Conservation (phyloP, 345 rosid species). For the Populus nigra region DNA sequence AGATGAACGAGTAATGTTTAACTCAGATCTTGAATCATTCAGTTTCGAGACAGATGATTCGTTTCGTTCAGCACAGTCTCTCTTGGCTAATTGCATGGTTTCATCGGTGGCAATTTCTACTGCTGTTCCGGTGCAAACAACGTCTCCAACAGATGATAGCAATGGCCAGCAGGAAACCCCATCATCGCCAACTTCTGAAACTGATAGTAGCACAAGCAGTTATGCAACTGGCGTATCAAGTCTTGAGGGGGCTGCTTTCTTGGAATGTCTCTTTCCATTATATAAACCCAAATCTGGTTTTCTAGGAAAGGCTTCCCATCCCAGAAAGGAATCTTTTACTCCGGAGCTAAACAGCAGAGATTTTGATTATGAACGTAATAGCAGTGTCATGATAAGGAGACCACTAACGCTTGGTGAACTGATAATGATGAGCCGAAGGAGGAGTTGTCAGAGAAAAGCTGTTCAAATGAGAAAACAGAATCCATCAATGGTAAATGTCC, state of each 20-base stretch:
- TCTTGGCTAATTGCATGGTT: slow-evolving; percentile 42
- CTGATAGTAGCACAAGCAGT: slow-evolving; percentile 64
- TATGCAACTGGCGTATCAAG: slow-evolving; percentile 60
- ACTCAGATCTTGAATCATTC: slow-evolving; percentile 37
- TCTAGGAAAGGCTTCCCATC: slow-evolving; percentile 29
- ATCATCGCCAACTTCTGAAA: slow-evolving; percentile 57
- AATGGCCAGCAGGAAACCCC: slow-evolving; percentile 29
- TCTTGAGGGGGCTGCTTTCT: slow-evolving; percentile 66
- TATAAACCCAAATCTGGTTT: slow-evolving; percentile 47
- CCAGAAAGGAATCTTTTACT: slow-evolving; percentile 23
- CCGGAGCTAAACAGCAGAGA: slow-evolving; percentile 21
- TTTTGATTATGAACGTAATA: slow-evolving; percentile 18
- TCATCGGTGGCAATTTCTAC: slow-evolving; percentile 31
- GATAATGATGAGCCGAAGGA: slow-evolving; percentile 78
- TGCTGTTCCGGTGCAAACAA: slow-evolving; percentile 38
- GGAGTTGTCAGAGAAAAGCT: slow-evolving; percentile 66
- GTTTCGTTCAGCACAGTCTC: slow-evolving; percentile 55
- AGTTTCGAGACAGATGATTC: slow-evolving; percentile 48
- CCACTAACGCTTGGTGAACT: slow-evolving; percentile 75
- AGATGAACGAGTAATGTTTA: slow-evolving; percentile 5
- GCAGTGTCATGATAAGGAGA: slow-evolving; percentile 34
- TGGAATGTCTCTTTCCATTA: slow-evolving; percentile 83
- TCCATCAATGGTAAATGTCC: slow-evolving; percentile 51
- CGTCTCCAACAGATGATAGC: slow-evolving; percentile 20
- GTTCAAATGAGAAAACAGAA: slow-evolving; percentile 48